A percentile compares a stretch with the other conserved stretches of the same genome.
Evolutionary conservation across 371 early-diverging fungal species (phyloP).

Genomic region (Chytridium lagenaria): DNA sequence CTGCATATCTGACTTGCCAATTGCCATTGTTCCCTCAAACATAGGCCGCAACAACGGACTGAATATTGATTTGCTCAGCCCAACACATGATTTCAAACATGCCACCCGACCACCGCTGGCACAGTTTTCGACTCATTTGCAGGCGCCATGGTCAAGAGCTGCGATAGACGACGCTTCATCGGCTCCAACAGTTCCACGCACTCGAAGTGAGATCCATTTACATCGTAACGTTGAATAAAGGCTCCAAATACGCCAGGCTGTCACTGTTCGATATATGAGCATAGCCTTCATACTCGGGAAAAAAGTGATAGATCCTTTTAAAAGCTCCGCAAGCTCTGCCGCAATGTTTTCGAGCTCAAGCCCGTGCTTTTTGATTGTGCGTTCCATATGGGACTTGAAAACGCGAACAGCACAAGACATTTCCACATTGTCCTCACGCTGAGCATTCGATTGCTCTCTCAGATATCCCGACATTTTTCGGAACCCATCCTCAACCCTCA

Average conservation of each 20-base stretch:
- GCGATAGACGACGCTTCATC: background rate
- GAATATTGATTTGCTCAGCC: background rate
- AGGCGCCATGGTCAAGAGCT: background rate
- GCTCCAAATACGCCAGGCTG: background rate
- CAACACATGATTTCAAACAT: background rate
- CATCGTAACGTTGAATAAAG: background rate
- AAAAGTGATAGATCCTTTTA: background rate
- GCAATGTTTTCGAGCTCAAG: background rate
- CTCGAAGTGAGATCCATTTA: background rate
- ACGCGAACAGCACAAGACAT: background rate
- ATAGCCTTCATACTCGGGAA: background rate
- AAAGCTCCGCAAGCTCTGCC: background rate
- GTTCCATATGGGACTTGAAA: background rate
- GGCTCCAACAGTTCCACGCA: background rate
- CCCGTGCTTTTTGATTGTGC: background rate
- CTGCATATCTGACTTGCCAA: background rate
- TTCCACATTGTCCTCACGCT: background rate
- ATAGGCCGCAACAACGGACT: background rate
- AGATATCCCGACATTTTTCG: background rate
- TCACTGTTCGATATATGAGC: background rate
- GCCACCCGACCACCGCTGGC: background rate
- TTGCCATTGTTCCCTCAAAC: background rate
- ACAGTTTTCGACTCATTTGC: background rate
- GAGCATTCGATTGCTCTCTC: background rate
- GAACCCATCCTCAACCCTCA: background rate